These are phyloP conservation scores for Isoetes engelmannii DNA, from an alignment of 83 land plant genomes.

Conservation along the genomic window DNA sequence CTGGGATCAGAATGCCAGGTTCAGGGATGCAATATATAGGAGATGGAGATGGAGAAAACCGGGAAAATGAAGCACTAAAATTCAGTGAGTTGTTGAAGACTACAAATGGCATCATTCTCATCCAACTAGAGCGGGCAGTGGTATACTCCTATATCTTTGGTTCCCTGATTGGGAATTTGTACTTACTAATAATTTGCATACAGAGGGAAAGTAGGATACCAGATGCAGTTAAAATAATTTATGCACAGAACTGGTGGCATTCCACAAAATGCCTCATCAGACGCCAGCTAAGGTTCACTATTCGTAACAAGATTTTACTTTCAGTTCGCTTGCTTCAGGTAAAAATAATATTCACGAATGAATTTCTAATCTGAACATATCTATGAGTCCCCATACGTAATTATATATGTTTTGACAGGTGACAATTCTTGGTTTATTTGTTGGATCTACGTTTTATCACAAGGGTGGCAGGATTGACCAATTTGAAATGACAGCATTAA, in stretches of 20 bases:
- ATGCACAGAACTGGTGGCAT: constrained; percentile 24
- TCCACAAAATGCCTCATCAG: constrained; percentile 23
- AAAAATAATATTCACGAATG: neutral
- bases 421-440: constrained; percentile 25
- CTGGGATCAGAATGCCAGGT: constrained; percentile 29
- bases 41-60: constrained; percentile 5
- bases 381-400: too few relatives aligned
- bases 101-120: constrained; percentile 19
- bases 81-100: constrained; percentile 22
- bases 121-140: constrained; percentile 38
- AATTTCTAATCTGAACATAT: too few relatives aligned
- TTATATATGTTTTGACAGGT: constrained; percentile 26
- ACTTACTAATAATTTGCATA: too few relatives aligned
- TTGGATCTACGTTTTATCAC: constrained; percentile 25
- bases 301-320: constrained; percentile 23
- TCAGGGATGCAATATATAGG: constrained; percentile 30
- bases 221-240: constrained; percentile 15
- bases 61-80: constrained; percentile 15
- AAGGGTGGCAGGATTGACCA: constrained; percentile 26
- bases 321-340: constrained; percentile 29
- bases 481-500: constrained; percentile 19
- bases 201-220: too few relatives aligned
- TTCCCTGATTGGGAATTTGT: too few relatives aligned
- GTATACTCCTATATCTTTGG: too few relatives aligned
- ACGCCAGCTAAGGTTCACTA: constrained; percentile 25